Base-by-base conservation (phyloP, 306 rosid species). In the Mimosa bimucronata region DNA sequence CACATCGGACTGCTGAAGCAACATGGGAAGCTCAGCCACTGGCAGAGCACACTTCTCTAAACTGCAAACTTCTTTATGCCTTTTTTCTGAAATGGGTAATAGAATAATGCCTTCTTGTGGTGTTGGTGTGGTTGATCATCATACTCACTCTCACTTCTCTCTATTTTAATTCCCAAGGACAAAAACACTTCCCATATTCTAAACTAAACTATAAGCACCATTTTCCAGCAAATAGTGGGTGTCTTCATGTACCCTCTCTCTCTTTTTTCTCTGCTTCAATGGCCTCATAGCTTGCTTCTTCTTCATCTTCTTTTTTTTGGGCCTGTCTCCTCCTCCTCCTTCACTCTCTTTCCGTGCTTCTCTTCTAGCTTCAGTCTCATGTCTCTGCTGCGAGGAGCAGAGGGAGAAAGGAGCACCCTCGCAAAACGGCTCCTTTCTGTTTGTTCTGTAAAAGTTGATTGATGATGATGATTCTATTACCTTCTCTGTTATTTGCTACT, bases 151-250 rank as follows among this genome's bases (percentile, higher is more conserved):
- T 45, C 50, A 45, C 15, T 34, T 34, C 38, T 66, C 12, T 40
- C 12, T 60, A 58, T 75, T 76, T 83, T 68, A 76, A 78, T 86
- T 61, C 46, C 60, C 81, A 50, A 48, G 60, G 42, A 48, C 65
- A 53, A 45, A 3, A 26, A 55, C 21, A 10, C 52, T 37, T n/a
- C 38, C 60, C 2, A 77, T 23, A 64, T 68, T 71, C 80, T 83
- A 83, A 81, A 74, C 80, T 83, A 83, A 83, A 84, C 74, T 73
- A 84, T 72, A 86, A 72, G 26, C 71, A 38, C 82, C 83, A 71
- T 62, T 79, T 78, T 79, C 83, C 88, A 60, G 71, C 89, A 72
- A 79, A 85, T 81, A 84, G 81, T 83, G 71, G 75, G 64, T 79
- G 88, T 85, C 80, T 82, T 73, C 80, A 81, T 55, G 74, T 79